These are phyloP conservation scores for Butyriboletus loyo DNA, from an alignment of 768 basidiomycete species.

Conservation along the genomic window DNA sequence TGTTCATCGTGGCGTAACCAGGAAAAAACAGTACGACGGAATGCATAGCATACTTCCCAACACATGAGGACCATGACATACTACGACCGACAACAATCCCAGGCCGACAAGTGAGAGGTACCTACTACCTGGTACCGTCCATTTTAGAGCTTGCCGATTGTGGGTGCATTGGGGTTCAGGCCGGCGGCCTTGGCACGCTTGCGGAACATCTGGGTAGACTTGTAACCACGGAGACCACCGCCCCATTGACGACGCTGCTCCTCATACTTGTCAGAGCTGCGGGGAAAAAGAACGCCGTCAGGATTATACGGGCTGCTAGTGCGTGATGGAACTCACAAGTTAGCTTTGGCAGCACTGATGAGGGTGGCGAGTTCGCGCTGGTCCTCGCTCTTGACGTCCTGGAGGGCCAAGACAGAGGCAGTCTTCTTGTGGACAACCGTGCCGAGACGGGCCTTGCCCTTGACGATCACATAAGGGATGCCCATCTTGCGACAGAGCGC, in stretches of 20 bases:
- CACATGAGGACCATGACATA: slow-evolving; percentile 16
- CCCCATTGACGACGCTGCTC: slow-evolving; percentile 92
- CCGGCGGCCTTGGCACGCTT: slow-evolving; percentile 93
- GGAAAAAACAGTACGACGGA: neutral
- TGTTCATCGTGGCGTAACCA: slow-evolving; percentile 4
- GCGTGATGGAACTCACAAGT: slow-evolving; percentile 66
- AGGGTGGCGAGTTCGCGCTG: slow-evolving; percentile 89
- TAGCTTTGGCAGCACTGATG: slow-evolving; percentile 91
- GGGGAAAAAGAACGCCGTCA: neutral
- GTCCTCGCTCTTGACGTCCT: slow-evolving; percentile 96
- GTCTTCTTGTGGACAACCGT: slow-evolving; percentile 99
- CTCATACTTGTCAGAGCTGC: slow-evolving; percentile 88
- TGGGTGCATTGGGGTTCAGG: slow-evolving; percentile 52
- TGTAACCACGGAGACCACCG: slow-evolving; percentile 93
- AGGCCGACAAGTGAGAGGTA: neutral
- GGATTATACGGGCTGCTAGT: neutral
- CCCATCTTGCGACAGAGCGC: slow-evolving; percentile 99
- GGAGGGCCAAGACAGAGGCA: slow-evolving; percentile 83
- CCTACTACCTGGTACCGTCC: no score
- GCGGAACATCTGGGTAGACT: slow-evolving; percentile 89
- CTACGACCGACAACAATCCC: slow-evolving; percentile 4
- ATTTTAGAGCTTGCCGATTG: slow-evolving; percentile 62
- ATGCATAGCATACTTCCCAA: slow-evolving; percentile 20
- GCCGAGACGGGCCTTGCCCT: slow-evolving; percentile 97
- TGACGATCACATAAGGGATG: slow-evolving; percentile 97